Evolutionary conservation across 768 basidiomycete species (phyloP).

Genomic region (Mycena crocata): DNA sequence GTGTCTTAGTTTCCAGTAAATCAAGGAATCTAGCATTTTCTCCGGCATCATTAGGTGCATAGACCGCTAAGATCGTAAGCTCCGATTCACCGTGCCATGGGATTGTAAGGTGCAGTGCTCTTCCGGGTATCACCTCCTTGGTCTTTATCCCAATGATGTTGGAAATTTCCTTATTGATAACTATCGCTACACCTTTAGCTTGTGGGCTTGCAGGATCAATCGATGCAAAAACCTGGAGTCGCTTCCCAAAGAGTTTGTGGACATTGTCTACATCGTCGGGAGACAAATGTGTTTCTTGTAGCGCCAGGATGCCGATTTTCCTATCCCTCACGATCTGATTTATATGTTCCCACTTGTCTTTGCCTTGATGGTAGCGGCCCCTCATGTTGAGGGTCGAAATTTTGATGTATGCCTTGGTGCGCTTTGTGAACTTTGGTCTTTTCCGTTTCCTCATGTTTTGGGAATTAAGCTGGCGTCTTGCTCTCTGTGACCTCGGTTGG

Average conservation of each 20-base stretch:
- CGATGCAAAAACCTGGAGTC: not conserved
- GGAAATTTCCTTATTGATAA: conserved; percentile 1
- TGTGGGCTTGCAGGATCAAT: not conserved
- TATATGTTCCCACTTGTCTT: conserved; percentile 9
- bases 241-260: not conserved
- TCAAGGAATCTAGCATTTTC: conserved; percentile 9
- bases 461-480: not conserved
- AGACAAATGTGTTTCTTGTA: conserved; percentile 16
- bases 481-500: not conserved
- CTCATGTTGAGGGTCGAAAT: conserved; percentile 9
- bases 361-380: not conserved
- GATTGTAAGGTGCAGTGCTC: conserved; percentile 18
- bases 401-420: conserved; percentile 5
- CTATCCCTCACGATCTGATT: conserved; percentile 15
- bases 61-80: not conserved
- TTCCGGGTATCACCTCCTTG: conserved; percentile 3
- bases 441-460: not conserved
- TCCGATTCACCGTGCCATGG: conserved; percentile 8
- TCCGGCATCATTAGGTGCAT: conserved; percentile 11
- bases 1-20: not conserved
- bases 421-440: not conserved
- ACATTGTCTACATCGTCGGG: not conserved
- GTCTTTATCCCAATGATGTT: not conserved
- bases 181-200: conserved; percentile 7
- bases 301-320: not conserved